Evolutionary conservation across 2,329 filamentous ascomycete genomes (phyloP).

Genomic region (Plenodomus lindquistii): DNA sequence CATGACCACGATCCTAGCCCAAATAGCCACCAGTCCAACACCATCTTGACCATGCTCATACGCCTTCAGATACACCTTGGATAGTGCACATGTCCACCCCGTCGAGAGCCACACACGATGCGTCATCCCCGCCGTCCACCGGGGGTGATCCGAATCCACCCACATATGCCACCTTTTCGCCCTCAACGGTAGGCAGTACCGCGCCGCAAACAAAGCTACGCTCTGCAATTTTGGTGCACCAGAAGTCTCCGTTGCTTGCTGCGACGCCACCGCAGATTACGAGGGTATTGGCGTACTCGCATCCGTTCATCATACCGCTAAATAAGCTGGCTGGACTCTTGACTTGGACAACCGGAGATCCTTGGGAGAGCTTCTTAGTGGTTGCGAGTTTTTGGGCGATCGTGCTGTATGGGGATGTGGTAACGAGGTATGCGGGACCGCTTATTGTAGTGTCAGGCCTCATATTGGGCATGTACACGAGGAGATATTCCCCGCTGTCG

Average conservation of each 20-base stretch:
- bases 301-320: constrained; percentile 87
- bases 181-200: constrained; percentile 72
- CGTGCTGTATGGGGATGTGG: constrained; percentile 80
- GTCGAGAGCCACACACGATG: constrained; percentile 43
- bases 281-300: constrained; percentile 89
- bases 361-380: constrained; percentile 95
- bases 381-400: constrained; percentile 83
- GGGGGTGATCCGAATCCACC: constrained; percentile 59
- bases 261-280: constrained; percentile 95
- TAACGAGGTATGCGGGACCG: constrained; percentile 82
- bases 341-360: constrained; percentile 91
- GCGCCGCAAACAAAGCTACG: constrained; percentile 73
- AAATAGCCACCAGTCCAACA: neutral
- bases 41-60: constrained; percentile 31
- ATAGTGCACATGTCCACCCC: constrained; percentile 48
- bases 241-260: constrained; percentile 90
- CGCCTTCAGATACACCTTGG: constrained; percentile 45
- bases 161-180: constrained; percentile 89
- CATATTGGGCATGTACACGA: constrained; percentile 89
- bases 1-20: constrained; percentile 3
- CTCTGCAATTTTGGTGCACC: constrained; percentile 92
- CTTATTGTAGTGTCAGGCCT: constrained; percentile 77
- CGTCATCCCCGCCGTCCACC: constrained; percentile 38
- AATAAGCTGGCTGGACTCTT: constrained; percentile 84
- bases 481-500: constrained; percentile 86